phyloP scores from a whole-genome alignment of 371 early-diverging fungal species.

The Mucor saturninus region DNA sequence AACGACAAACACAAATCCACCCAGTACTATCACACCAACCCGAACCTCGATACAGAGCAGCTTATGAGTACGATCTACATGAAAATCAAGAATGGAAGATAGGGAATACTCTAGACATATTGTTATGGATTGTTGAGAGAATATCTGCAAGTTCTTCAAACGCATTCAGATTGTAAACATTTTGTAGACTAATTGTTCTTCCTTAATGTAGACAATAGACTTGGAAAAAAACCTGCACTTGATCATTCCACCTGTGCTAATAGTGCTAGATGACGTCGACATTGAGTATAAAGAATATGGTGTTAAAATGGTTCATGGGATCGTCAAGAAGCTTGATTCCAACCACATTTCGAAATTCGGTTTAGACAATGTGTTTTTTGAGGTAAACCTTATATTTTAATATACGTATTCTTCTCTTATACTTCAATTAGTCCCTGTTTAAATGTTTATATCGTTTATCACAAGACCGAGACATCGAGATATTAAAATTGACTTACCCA shows the following conservation, averaged over 20 bases:
- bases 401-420: neutral
- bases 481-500: constrained; percentile 36
- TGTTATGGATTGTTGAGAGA: constrained; percentile 31
- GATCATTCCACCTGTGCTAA: constrained; percentile 37
- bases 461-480: constrained; percentile 27
- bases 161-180: neutral
- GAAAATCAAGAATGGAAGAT: constrained; percentile 42
- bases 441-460: constrained; percentile 41
- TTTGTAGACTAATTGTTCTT: neutral
- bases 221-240: constrained; percentile 28
- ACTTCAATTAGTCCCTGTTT: constrained; percentile 34
- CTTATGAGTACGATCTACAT: constrained; percentile 22
- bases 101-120: constrained; percentile 18
- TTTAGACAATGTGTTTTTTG: constrained; percentile 39
- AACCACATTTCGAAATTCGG: constrained; percentile 18
- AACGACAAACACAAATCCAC: constrained; percentile 20
- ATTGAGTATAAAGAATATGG: constrained; percentile 35
- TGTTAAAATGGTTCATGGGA: constrained; percentile 30
- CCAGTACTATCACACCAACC: constrained; percentile 20
- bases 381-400: constrained; percentile 22
- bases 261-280: constrained; percentile 44
- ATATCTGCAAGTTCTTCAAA: constrained; percentile 25
- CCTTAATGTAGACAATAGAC: constrained; percentile 5
- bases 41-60: constrained; percentile 22
- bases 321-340: constrained; percentile 30